Evolutionary conservation across 805 yeast species (phyloP), one percentile per base, ranked within the genome.

Genomic region (Wickerhamomyces rabaulensis): DNA sequence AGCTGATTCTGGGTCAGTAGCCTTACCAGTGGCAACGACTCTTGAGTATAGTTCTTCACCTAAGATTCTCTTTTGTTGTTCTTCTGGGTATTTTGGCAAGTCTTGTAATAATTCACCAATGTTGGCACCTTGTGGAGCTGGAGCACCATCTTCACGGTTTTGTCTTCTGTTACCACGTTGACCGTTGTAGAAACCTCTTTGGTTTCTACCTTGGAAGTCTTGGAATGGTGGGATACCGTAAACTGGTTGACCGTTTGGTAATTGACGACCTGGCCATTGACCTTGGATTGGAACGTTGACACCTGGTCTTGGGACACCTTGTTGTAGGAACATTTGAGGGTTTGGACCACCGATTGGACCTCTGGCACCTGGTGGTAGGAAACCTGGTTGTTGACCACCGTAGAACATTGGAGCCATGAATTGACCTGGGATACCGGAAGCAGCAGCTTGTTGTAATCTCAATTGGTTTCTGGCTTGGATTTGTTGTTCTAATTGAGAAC

Each of bases 41-140:
- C 83, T 87, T 65, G 95, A 90, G 80, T 92, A 94, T 66, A 94
- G 79, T 67, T 90, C 95, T 79, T 94, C 97, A 74, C 99, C 99
- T 67, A 94, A 80, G 66, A 90, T 80, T 80, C 95, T 92, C 88
- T 92, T 92, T 78, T 90, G 96, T 73, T 87, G 92, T 66, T 85
- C 94, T 64, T 81, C 87, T 67, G 88, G 94, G 64, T 77, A 76
- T 58, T 73, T 75, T 46, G 83, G 77, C 53, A 82, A 68, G 47
- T 74, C 71, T 56, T 81, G 81, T 61, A 86, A 87, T 56, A 87
- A 75, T 42, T 73, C 60, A 46, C 61, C 66, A 59, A 62, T 57
- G 54, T 50, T 55, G 46, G 58, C 63, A 45, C 56, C 63, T 17
- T 47, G 39, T 40, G 43, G 41, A 19, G 43, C 61, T 29, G 46